A percentile compares a stretch with the other conserved stretches of the same genome.
phyloP scores from a whole-genome alignment of 768 basidiomycete genomes.

The Tulasnella sp. region DNA sequence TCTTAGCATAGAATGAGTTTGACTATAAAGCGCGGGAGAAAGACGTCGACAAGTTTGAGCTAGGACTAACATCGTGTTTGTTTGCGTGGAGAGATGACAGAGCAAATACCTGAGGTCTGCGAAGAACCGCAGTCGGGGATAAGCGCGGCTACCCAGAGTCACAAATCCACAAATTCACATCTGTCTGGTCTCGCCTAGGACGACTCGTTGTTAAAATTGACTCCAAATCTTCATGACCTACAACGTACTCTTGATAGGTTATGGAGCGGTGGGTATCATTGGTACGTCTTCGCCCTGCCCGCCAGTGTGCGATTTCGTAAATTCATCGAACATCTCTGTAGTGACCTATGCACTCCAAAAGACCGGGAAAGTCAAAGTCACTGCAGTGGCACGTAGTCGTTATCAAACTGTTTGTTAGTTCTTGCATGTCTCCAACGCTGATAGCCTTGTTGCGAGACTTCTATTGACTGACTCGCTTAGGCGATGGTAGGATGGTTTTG shows the following conservation, averaged over 20 bases:
- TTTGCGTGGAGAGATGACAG: no score
- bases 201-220: no score
- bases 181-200: no score
- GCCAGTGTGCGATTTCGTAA: no score
- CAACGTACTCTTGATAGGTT: slow-evolving; percentile 41
- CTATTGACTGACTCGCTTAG: background rate
- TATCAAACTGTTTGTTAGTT: slow-evolving; percentile 57
- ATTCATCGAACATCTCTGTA: slow-evolving; percentile 38
- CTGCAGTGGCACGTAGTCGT: slow-evolving; percentile 75
- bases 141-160: no score
- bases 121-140: no score
- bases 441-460: background rate
- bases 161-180: no score
- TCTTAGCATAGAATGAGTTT: no score
- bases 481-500: slow-evolving; percentile 51
- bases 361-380: slow-evolving; percentile 65
- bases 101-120: no score
- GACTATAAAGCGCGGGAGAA: no score
- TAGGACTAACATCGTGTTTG: no score
- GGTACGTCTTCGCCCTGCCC: slow-evolving; percentile 49
- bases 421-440: slow-evolving; percentile 26
- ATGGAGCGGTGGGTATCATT: slow-evolving; percentile 67
- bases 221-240: background rate
- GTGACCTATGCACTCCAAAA: slow-evolving; percentile 61
- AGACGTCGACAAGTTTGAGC: no score